phyloP scores from a whole-genome alignment of 495 filamentous ascomycete genomes.

The Lepraria neglecta region DNA sequence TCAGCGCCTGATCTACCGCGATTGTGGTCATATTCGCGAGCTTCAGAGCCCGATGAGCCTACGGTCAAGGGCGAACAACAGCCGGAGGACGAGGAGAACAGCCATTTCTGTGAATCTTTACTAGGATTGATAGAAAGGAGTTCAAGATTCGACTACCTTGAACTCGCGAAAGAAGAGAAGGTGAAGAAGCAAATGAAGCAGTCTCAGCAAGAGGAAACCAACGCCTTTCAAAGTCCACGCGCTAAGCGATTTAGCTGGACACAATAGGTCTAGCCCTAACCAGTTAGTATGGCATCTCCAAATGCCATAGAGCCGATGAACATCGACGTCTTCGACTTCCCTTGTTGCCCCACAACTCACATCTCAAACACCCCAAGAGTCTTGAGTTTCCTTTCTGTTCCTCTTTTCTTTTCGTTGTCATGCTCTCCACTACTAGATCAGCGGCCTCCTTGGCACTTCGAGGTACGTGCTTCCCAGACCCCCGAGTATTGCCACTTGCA shows the following conservation, averaged over 20 bases:
- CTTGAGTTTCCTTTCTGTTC: not conserved
- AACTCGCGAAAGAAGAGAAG: slow-evolving; percentile 1
- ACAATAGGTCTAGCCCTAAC: slow-evolving; percentile 1
- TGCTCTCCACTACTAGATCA: slow-evolving; percentile 60
- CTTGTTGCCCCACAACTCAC: not conserved
- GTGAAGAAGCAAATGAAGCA: not conserved
- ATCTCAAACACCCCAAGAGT: not conserved
- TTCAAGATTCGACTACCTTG: slow-evolving; percentile 18
- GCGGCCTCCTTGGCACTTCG: slow-evolving; percentile 62
- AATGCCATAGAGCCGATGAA: not conserved
- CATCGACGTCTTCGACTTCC: slow-evolving; percentile 11
- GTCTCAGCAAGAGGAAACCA: not conserved
- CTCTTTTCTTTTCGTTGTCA: slow-evolving; percentile 33
- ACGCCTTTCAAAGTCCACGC: not conserved
- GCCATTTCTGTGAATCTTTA: slow-evolving; percentile 22
- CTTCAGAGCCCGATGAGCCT: slow-evolving; percentile 5
- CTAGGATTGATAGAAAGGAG: slow-evolving; percentile 21
- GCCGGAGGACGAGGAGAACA: slow-evolving; percentile 12
- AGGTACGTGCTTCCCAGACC: slow-evolving; percentile 55
- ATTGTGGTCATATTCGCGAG: slow-evolving; percentile 10
- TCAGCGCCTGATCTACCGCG: slow-evolving; percentile 12
- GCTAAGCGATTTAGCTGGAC: slow-evolving; percentile 18
- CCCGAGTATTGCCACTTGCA: slow-evolving; percentile 20
- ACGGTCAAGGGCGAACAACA: not conserved
- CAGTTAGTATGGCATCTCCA: not conserved